Conservation (phyloP, 306 rosid species). For the Quercus mongolica region DNA sequence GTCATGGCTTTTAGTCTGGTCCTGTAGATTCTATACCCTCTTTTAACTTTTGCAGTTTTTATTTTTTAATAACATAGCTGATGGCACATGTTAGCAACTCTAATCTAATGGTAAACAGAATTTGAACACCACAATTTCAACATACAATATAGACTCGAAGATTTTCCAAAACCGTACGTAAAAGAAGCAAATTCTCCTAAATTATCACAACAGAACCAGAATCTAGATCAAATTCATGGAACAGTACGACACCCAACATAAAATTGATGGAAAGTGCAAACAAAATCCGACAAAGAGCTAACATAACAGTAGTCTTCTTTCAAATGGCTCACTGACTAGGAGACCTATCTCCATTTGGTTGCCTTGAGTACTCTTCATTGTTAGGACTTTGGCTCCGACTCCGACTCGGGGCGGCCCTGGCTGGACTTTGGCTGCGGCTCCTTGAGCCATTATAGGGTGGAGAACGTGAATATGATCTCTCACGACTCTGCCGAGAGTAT, state of each 20-base stretch:
- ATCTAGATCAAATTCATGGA: background rate
- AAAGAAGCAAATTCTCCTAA: background rate
- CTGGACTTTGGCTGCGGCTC: constrained; percentile 71
- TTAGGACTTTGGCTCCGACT: constrained; percentile 42
- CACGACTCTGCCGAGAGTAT: constrained; percentile 45
- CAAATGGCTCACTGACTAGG: constrained; percentile 50
- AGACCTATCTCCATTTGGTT: constrained; percentile 51
- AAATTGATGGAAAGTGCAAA: constrained; percentile 4
- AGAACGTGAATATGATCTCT: constrained; percentile 59
- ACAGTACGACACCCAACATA: background rate
- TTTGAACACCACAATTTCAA: background rate
- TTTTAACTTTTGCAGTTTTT: no score
- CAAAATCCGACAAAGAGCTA: constrained; percentile 19
- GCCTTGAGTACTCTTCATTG: constrained; percentile 42
- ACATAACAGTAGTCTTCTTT: constrained; percentile 5
- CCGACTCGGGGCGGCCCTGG: constrained; percentile 36
- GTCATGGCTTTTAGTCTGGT: no score
- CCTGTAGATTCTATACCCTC: no score
- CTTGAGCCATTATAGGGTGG: constrained; percentile 66
- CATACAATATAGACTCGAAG: background rate
- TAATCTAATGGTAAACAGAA: no score
- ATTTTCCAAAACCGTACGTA: background rate
- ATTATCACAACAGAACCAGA: background rate
- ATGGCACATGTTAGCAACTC: no score
- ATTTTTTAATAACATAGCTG: no score